Evolutionary conservation across 2,329 filamentous ascomycete species (phyloP).

Genomic region (Fusarium penzigii): DNA sequence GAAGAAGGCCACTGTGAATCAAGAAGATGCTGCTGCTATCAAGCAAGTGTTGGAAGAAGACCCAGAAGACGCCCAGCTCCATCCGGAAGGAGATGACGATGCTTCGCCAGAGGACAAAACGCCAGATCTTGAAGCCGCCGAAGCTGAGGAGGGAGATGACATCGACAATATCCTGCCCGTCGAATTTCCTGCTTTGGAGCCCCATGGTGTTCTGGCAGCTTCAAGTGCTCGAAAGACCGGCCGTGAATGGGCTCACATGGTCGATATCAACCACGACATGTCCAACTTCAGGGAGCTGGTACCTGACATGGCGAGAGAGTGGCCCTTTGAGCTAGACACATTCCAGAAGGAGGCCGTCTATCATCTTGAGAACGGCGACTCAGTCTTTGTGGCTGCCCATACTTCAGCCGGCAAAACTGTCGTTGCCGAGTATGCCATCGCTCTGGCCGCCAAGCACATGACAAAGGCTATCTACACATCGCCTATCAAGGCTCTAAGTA

Average conservation of each 20-base stretch:
- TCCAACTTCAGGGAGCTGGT: slow-evolving; percentile 93
- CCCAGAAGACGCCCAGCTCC: slow-evolving; percentile 41
- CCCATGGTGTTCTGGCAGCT: slow-evolving; percentile 73
- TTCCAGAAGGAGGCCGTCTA: slow-evolving; percentile 99
- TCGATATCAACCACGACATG: slow-evolving; percentile 90
- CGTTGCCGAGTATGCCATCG: slow-evolving; percentile 96
- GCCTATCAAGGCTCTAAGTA: slow-evolving; percentile 96
- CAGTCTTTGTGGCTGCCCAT: slow-evolving; percentile 96
- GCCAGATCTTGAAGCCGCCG: slow-evolving; percentile 29
- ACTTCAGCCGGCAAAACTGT: slow-evolving; percentile 98
- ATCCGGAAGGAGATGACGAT: slow-evolving; percentile 34
- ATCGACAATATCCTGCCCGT: slow-evolving; percentile 88
- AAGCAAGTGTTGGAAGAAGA: slow-evolving; percentile 61
- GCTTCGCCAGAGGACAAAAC: slow-evolving; percentile 19
- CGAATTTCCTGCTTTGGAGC: slow-evolving; percentile 89
- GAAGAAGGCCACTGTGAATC: slow-evolving; percentile 55
- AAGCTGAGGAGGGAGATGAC: slow-evolving; percentile 56
- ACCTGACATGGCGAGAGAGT: slow-evolving; percentile 92
- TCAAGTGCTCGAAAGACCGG: slow-evolving; percentile 73
- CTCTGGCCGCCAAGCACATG: slow-evolving; percentile 96
- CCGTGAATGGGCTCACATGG: slow-evolving; percentile 97
- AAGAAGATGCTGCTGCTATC: slow-evolving; percentile 68
- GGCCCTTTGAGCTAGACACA: slow-evolving; percentile 95
- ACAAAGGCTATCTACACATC: slow-evolving; percentile 99
- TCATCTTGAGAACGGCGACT: slow-evolving; percentile 93